These are phyloP conservation scores for Pichia sp. DNA, from an alignment of 1,139 yeast genomes.

Conservation along the genomic window DNA sequence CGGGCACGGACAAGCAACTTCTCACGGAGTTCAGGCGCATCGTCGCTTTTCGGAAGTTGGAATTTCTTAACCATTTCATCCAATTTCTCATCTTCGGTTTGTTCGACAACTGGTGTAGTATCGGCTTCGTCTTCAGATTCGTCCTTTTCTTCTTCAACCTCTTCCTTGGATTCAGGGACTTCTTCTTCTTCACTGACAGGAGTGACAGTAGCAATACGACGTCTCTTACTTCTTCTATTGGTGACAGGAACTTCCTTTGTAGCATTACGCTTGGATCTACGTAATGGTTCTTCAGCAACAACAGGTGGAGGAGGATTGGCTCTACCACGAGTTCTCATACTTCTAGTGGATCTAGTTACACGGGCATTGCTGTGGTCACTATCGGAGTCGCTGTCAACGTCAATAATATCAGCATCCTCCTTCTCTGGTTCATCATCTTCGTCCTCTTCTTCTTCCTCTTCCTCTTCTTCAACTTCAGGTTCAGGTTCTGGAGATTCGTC, in stretches of 20 bases:
- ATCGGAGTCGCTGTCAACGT: not conserved
- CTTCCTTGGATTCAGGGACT: too few species aligned
- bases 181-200: conserved; percentile 1
- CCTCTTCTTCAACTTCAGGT: conserved; percentile 1
- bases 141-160: not conserved
- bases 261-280: conserved; percentile 4
- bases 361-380: not conserved
- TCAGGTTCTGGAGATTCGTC: not conserved
- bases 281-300: not conserved
- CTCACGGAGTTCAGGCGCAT: conserved; percentile 1
- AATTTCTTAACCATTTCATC: conserved; percentile 3
- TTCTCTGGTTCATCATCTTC: conserved; percentile 8
- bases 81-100: not conserved
- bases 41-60: conserved; percentile 1
- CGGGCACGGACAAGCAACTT: conserved; percentile 7
- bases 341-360: conserved; percentile 7
- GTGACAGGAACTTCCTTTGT: not conserved
- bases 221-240: conserved; percentile 6
- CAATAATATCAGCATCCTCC: not conserved
- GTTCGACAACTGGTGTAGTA: not conserved
- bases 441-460: conserved; percentile 3
- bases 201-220: not conserved
- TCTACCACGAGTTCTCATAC: not conserved
- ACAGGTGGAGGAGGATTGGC: not conserved
- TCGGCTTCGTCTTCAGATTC: conserved; percentile 6